Evolutionary conservation across 768 basidiomycete species (phyloP).

Genomic region (Lactarius hatsudake): DNA sequence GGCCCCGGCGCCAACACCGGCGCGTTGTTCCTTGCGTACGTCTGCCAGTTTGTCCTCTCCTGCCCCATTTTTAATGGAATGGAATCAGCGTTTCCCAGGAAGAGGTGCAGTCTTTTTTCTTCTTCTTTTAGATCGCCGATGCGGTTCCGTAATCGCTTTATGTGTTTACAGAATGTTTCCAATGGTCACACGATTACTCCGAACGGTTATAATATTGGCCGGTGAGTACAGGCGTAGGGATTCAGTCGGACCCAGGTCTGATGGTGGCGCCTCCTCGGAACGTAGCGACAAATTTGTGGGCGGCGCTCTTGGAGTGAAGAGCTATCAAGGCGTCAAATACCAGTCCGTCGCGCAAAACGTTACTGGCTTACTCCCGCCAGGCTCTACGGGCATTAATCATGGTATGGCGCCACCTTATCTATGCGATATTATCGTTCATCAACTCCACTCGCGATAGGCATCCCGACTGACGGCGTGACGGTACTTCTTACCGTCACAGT

Average conservation of each 20-base stretch:
- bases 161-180: conserved; percentile 12
- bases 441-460: conserved; percentile 6
- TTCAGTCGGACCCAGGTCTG: background rate
- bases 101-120: conserved; percentile 13
- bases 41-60: background rate
- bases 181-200: conserved; percentile 31
- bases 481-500: conserved; percentile 24
- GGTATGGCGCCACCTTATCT: conserved; percentile 35
- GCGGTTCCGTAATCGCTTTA: background rate
- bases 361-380: conserved; percentile 53
- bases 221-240: conserved; percentile 24
- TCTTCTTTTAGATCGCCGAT: background rate
- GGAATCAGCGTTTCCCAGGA: conserved; percentile 31
- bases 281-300: conserved; percentile 19
- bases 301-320: conserved; percentile 4
- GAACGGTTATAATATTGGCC: conserved; percentile 36
- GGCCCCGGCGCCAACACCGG: conserved; percentile 34
- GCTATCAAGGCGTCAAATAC: conserved; percentile 37
- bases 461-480: conserved; percentile 19
- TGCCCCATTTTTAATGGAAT: background rate
- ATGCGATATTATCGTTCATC: background rate
- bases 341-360: conserved; percentile 44
- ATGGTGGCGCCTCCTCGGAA: background rate
- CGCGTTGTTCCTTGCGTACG: conserved; percentile 39
- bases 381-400: conserved; percentile 50